Evolutionary conservation across 768 basidiomycete species (phyloP).

Genomic region (Boletus vermiculosoides): DNA sequence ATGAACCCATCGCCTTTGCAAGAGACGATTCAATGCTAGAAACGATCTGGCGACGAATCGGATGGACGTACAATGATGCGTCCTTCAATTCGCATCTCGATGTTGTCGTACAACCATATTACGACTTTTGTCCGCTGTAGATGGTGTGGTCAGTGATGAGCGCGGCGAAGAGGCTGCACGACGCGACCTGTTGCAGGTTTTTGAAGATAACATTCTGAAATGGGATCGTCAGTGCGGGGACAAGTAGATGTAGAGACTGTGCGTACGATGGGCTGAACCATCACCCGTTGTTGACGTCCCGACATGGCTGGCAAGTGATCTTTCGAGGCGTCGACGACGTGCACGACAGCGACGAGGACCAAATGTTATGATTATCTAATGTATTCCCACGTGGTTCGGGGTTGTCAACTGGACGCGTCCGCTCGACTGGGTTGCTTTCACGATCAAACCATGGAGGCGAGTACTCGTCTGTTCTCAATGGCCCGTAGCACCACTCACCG

Average conservation of each 20-base stretch:
- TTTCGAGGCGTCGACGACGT: conserved; percentile 7
- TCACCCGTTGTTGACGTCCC: conserved; percentile 90
- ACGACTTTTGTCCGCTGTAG: conserved; percentile 76
- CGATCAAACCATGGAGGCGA: conserved; percentile 32
- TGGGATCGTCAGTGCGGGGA: conserved; percentile 1
- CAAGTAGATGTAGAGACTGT: neutral
- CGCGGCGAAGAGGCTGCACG: neutral
- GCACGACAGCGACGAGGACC: conserved; percentile 3
- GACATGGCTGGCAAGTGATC: conserved; percentile 62
- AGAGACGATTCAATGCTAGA: conserved; percentile 41
- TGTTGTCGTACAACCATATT: conserved; percentile 97
- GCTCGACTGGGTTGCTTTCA: conserved; percentile 6
- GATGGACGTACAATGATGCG: conserved; percentile 81
- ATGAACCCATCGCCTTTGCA: conserved; percentile 36
- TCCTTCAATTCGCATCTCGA: conserved; percentile 95
- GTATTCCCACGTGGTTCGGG: conserved; percentile 17
- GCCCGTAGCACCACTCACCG: conserved; percentile 7
- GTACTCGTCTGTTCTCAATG: neutral
- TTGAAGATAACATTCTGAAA: conserved; percentile 94
- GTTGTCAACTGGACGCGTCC: conserved; percentile 20
- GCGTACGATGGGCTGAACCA: conserved; percentile 99
- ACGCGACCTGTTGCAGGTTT: conserved; percentile 80
- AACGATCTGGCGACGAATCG: conserved; percentile 24
- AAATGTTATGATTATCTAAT: conserved; percentile 20
- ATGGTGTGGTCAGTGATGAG: conserved; percentile 11